These are phyloP conservation scores for Rubia yunnanensis DNA, from an alignment of 257 asterid species.

Conservation along the genomic window DNA sequence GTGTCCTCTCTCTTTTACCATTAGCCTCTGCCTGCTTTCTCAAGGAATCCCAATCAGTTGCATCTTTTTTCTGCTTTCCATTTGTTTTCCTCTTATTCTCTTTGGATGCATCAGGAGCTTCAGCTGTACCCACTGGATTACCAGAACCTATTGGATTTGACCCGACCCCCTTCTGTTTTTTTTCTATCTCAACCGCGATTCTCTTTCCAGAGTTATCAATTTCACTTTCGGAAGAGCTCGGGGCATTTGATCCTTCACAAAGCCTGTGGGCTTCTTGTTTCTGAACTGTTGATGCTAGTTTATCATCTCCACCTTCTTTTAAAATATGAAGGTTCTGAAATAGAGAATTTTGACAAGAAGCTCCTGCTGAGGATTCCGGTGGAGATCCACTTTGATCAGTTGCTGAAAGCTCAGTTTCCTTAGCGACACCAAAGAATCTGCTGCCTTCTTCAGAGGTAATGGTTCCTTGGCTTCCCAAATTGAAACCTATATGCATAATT, in stretches of 20 bases:
- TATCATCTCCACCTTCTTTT: conserved; percentile 21
- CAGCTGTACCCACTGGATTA: conserved; percentile 24
- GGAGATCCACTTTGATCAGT: conserved; percentile 54
- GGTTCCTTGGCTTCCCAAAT: conserved; percentile 27
- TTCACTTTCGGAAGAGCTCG: conserved; percentile 19
- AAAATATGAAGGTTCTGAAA: conserved; percentile 22
- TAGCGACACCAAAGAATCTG: conserved; percentile 15
- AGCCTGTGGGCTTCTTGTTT: conserved; percentile 24
- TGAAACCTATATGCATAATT: conserved; percentile 14
- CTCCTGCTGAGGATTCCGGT: conserved; percentile 46
- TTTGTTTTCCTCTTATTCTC: conserved; percentile 31
- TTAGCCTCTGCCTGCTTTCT: conserved; percentile 40
- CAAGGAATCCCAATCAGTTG: conserved; percentile 64
- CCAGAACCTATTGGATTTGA: conserved; percentile 26
- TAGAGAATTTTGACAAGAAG: conserved; percentile 28
- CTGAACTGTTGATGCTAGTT: conserved; percentile 25
- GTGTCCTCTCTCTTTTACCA: conserved; percentile 45
- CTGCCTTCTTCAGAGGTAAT: conserved; percentile 17
- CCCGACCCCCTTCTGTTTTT: conserved; percentile 31
- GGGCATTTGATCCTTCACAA: conserved; percentile 28
- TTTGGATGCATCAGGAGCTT: conserved; percentile 24
- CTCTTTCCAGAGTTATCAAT: conserved; percentile 40
- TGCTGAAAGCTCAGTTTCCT: conserved; percentile 26
- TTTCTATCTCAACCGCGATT: conserved; percentile 25
- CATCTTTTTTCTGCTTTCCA: conserved; percentile 45